These are phyloP conservation scores for Sphaerostilbella broomeana DNA, from an alignment of 2,329 filamentous ascomycete species.

Conservation along the genomic window DNA sequence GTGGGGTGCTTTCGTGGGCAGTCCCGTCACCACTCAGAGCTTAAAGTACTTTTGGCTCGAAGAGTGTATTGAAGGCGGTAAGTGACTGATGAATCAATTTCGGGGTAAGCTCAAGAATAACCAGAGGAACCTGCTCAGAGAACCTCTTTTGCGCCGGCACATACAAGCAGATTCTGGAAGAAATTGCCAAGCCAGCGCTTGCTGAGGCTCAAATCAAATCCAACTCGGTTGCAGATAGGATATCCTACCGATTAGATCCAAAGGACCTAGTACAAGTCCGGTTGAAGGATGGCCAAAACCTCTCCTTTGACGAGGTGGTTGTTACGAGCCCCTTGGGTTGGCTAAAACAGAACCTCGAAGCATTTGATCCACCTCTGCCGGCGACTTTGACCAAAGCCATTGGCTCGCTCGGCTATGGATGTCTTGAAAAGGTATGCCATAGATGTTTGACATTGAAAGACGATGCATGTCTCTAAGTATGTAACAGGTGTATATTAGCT, in stretches of 20 bases:
- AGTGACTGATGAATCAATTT: conserved; percentile 15
- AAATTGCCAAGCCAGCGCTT: conserved; percentile 51
- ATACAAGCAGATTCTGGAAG: conserved; percentile 51
- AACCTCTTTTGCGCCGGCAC: conserved; percentile 56
- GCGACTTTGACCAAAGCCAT: conserved; percentile 53
- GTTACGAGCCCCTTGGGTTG: conserved; percentile 63
- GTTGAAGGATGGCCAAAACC: conserved; percentile 36
- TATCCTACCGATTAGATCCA: conserved; percentile 27
- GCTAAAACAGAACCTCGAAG: conserved; percentile 52
- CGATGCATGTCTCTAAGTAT: background rate
- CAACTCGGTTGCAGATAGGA: conserved; percentile 39
- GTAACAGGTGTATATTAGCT: conserved; percentile 54
- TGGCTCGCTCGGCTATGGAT: conserved; percentile 59
- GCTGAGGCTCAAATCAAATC: conserved; percentile 49
- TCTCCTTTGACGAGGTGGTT: conserved; percentile 61
- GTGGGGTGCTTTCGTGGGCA: conserved; percentile 68
- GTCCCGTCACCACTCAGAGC: conserved; percentile 56
- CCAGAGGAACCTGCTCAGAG: conserved; percentile 31
- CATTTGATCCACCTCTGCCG: conserved; percentile 57
- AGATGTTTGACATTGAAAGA: background rate
- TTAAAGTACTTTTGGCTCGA: conserved; percentile 74
- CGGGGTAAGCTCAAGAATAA: background rate
- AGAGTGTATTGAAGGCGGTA: conserved; percentile 67
- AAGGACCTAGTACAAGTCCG: conserved; percentile 36
- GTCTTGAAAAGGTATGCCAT: conserved; percentile 56